phyloP scores from a whole-genome alignment of 305 asterid species.

The Fraxinus ornus region DNA sequence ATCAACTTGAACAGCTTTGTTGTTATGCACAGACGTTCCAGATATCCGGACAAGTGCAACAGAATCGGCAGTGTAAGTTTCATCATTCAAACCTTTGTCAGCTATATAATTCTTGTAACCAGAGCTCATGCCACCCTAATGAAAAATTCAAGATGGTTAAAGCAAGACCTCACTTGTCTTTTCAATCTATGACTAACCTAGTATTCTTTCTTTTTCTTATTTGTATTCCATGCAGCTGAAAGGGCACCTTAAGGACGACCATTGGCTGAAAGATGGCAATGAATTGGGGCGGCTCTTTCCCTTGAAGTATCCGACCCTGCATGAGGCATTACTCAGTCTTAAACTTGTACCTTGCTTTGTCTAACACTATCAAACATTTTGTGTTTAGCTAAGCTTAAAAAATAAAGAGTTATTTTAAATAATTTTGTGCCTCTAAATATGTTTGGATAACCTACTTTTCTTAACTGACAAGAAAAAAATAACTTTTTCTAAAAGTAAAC shows the following conservation, averaged over 20 bases:
- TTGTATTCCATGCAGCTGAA: conserved; percentile 23
- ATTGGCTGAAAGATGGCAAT: conserved; percentile 77
- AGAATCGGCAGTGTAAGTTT: conserved; percentile 65
- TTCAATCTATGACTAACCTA: conserved; percentile 12
- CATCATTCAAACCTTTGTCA: conserved; percentile 82
- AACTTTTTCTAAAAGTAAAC: not conserved
- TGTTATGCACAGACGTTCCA: conserved; percentile 68
- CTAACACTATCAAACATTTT: conserved; percentile 20
- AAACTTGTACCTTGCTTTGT: conserved; percentile 12
- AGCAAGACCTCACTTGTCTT: conserved; percentile 8
- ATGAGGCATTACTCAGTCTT: conserved; percentile 27
- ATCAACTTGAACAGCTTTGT: conserved; percentile 75
- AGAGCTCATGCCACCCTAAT: conserved; percentile 74
- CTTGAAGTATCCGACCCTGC: conserved; percentile 74
- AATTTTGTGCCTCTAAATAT: not conserved
- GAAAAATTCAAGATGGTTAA: conserved; percentile 25
- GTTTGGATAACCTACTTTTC: not conserved
- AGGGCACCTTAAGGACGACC: conserved; percentile 73
- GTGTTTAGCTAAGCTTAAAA: conserved; percentile 1
- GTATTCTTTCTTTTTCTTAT: conserved; percentile 7
- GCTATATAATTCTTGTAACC: conserved; percentile 75
- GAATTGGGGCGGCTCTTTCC: conserved; percentile 85
- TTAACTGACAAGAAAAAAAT: not conserved
- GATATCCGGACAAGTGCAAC: conserved; percentile 73
- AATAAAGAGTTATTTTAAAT: not conserved